Percentiles rank a stretch among this genome's conserved stretches.
phyloP scores from a whole-genome alignment of 2,329 filamentous ascomycete genomes.

The Bertia moriformis region DNA sequence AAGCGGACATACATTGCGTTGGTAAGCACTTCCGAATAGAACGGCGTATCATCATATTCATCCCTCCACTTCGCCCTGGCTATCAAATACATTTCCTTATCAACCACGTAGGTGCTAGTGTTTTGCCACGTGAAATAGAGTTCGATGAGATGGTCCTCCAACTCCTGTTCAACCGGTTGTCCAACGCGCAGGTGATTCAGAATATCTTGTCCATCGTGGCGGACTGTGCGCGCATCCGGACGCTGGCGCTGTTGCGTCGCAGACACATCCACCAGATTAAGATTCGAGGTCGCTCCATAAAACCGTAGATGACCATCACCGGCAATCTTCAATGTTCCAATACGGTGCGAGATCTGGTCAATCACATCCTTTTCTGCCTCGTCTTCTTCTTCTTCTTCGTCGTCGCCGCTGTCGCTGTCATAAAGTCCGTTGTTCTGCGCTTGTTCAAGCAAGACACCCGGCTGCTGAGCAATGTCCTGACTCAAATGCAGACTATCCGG shows the following conservation, averaged over 20 bases:
- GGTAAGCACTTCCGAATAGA: constrained; percentile 6
- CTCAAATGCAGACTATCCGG: neutral
- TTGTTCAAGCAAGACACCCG: neutral
- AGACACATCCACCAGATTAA: constrained; percentile 22
- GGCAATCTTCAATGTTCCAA: constrained; percentile 24
- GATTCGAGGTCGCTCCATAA: constrained; percentile 26
- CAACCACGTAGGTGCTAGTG: constrained; percentile 25
- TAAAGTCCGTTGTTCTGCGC: neutral
- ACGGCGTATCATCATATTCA: constrained; percentile 4
- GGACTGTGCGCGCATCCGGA: constrained; percentile 21
- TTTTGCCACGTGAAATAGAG: constrained; percentile 33
- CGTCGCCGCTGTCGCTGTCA: constrained; percentile 2
- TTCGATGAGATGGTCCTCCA: constrained; percentile 26
- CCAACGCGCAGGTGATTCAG: constrained; percentile 15
- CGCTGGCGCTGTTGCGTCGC: constrained; percentile 15
- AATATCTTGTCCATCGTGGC: constrained; percentile 11
- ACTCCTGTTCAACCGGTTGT: constrained; percentile 19
- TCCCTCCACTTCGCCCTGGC: constrained; percentile 3
- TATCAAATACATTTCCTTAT: constrained; percentile 16
- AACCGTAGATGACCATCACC: constrained; percentile 25
- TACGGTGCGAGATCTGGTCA: constrained; percentile 23
- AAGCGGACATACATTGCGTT: constrained; percentile 5
- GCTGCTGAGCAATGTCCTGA: neutral
- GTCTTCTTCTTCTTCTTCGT: constrained; percentile 6
- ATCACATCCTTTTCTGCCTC: constrained; percentile 18